Evolutionary conservation across 202 grass and related monocot genomes (phyloP).

Genomic region (Carex sylvatica): DNA sequence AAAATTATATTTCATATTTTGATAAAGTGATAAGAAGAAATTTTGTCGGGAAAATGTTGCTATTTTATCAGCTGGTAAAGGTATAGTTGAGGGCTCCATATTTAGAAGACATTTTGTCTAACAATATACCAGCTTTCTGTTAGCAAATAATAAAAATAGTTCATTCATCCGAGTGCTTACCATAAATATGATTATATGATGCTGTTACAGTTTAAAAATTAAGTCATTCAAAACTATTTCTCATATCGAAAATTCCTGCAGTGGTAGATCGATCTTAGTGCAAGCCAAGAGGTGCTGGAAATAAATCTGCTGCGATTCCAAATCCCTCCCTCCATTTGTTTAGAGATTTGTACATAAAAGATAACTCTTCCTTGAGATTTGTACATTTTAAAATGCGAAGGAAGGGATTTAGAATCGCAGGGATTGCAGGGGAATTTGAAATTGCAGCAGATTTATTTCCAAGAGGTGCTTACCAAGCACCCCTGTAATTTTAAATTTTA

Average conservation of each 20-base stretch:
- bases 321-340: too few relatives aligned
- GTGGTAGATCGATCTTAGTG: too few relatives aligned
- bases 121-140: background rate
- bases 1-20: background rate
- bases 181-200: background rate
- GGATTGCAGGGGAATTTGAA: too few relatives aligned
- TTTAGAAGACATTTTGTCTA: constrained; percentile 7
- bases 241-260: background rate
- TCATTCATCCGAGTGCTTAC: background rate
- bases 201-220: background rate
- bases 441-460: too few relatives aligned
- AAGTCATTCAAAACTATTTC: background rate
- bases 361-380: too few relatives aligned
- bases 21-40: background rate
- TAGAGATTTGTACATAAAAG: too few relatives aligned
- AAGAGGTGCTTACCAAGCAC: too few relatives aligned
- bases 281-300: too few relatives aligned
- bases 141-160: background rate
- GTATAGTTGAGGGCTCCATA: background rate
- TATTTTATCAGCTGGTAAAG: background rate
- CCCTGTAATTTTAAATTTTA: too few relatives aligned
- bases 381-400: too few relatives aligned
- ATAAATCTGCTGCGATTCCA: too few relatives aligned
- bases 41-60: background rate
- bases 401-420: too few relatives aligned